phyloP scores from a whole-genome alignment of 306 rosid species.

The Corylus heterophylla region DNA sequence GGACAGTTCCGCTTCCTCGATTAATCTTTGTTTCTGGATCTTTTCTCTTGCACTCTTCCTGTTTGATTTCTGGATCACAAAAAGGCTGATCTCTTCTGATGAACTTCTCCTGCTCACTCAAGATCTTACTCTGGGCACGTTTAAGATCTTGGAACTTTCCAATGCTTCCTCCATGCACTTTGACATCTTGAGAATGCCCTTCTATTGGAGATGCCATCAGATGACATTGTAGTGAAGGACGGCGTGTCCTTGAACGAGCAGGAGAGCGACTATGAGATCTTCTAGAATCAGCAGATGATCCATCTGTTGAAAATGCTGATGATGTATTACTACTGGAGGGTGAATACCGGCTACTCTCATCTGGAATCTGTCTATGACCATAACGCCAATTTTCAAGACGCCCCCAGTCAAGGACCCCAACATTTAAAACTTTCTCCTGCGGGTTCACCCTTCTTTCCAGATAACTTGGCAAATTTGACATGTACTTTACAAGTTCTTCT shows the following conservation, averaged over 20 bases:
- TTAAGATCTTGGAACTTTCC: slow-evolving; percentile 40
- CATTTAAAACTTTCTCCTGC: slow-evolving; percentile 72
- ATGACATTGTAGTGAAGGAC: slow-evolving; percentile 59
- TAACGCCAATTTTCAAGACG: slow-evolving; percentile 76
- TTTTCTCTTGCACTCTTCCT: slow-evolving; percentile 39
- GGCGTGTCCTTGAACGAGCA: slow-evolving; percentile 41
- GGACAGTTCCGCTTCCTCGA: slow-evolving; percentile 37
- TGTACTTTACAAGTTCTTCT: slow-evolving; percentile 82
- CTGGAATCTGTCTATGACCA: slow-evolving; percentile 47
- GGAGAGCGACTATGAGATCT: slow-evolving; percentile 55
- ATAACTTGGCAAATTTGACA: slow-evolving; percentile 88
- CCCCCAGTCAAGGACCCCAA: slow-evolving; percentile 96
- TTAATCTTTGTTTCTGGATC: slow-evolving; percentile 27
- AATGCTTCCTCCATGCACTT: slow-evolving; percentile 35
- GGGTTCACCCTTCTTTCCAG: slow-evolving; percentile 64
- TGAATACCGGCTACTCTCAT: slow-evolving; percentile 41
- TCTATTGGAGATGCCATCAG: slow-evolving; percentile 37
- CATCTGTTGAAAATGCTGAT: slow-evolving; percentile 54
- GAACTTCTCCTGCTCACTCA: slow-evolving; percentile 36
- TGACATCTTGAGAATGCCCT: slow-evolving; percentile 36
- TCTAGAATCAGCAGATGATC: slow-evolving; percentile 51
- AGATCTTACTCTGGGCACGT: slow-evolving; percentile 24
- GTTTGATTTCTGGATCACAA: slow-evolving; percentile 31
- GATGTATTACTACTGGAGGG: slow-evolving; percentile 54
- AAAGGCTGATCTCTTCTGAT: slow-evolving; percentile 34